Evolutionary conservation across 2,329 filamentous ascomycete species (phyloP), one percentile per base, ranked within the genome.

Genomic region (Samsoniella hepiali): DNA sequence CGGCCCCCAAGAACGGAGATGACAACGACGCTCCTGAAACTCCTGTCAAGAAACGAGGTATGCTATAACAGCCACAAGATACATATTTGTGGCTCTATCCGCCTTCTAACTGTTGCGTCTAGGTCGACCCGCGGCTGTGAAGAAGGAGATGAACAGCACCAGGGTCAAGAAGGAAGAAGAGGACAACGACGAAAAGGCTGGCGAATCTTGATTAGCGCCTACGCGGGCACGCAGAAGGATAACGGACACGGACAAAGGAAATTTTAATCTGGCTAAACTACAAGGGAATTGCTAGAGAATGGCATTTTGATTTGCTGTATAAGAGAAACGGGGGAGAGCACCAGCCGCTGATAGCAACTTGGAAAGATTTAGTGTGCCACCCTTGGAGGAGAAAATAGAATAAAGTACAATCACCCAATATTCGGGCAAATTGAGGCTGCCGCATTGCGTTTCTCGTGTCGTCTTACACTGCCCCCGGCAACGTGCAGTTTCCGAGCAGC

Each of bases 31-130:
- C 40, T 6, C 11, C 36, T 4, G 50, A 47, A 34, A 63, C 63
- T 29, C 54, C 63, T 3, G 36, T 40, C 15, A 62, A 50, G 49
- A 65, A 63, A 40, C 57, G 42, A 62, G 63, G 63, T 64, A 64
- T 2, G 45, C 34, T 3, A 9, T 17, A 9, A 15, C 3, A 47
- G 50, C 9, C 15, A 61, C 32, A 27, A 27, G 5, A 17, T 11
- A 0, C 9, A 11, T 13, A 10, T 29, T 9, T 5, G 36, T 2
- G 1, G 2, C 3, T n/a, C 9, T 31, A 4, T 3, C 6, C 9
- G 17, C 8, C 3, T 10, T 22, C 42, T 62, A 56, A 56, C 11
- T 1, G 17, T 22, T 32, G 7, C 2, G 17, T 49, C 13, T 27
- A 62, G 59, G n/a, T 56, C 40, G 58, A 32, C 1, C 7, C 5